Percentiles rank a stretch among this genome's conserved stretches.
Evolutionary conservation across 2,329 filamentous ascomycete genomes (phyloP).

Genomic region (Alternaria tenuissima): DNA sequence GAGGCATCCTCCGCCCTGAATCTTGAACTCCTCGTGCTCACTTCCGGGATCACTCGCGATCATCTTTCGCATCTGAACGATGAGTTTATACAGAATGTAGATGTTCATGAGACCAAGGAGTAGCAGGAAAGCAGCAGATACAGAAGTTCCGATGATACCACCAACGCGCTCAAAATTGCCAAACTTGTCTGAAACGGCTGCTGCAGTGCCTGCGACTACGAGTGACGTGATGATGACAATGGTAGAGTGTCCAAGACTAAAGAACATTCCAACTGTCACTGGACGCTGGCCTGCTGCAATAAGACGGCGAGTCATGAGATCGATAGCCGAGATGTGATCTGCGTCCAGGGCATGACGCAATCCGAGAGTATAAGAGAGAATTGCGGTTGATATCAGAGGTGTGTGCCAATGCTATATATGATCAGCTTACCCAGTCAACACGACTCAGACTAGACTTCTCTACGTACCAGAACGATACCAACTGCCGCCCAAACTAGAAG

Average conservation of each 20-base stretch:
- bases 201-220: conserved; percentile 88
- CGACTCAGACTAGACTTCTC: background rate
- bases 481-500: conserved; percentile 66
- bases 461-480: conserved; percentile 64
- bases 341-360: conserved; percentile 95
- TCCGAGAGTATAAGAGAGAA: conserved; percentile 87
- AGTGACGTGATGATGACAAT: conserved; percentile 91
- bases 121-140: conserved; percentile 84
- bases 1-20: conserved; percentile 81
- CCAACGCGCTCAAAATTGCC: conserved; percentile 81
- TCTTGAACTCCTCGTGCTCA: conserved; percentile 65
- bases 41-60: conserved; percentile 61
- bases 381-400: conserved; percentile 77
- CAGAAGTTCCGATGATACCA: conserved; percentile 86
- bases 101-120: conserved; percentile 83
- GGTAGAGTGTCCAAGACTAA: conserved; percentile 91
- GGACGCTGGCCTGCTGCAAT: conserved; percentile 85
- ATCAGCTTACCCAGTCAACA: background rate
- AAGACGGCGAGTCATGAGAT: conserved; percentile 90
- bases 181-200: conserved; percentile 81
- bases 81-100: conserved; percentile 82
- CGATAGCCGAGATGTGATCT: conserved; percentile 93
- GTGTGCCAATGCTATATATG: conserved; percentile 50
- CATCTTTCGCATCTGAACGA: conserved; percentile 71
- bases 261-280: conserved; percentile 92